A percentile compares a stretch with the other conserved stretches of the same genome.
These are phyloP conservation scores for Samsoniella hepiali DNA, from an alignment of 2,329 filamentous ascomycete species.

Conservation along the genomic window DNA sequence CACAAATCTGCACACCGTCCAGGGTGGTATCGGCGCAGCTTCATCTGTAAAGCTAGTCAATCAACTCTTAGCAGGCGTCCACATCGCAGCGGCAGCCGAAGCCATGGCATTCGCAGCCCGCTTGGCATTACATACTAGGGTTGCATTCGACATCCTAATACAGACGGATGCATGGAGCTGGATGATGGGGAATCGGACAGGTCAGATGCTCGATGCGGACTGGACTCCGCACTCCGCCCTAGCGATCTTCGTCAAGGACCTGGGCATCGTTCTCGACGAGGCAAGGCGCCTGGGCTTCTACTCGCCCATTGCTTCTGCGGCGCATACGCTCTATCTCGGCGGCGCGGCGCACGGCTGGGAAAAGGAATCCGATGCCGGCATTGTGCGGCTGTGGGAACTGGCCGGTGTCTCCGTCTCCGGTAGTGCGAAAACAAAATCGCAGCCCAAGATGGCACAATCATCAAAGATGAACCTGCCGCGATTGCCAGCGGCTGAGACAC, in stretches of 20 bases:
- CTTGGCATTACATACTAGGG: conserved; percentile 49
- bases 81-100: conserved; percentile 54
- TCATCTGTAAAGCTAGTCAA: conserved; percentile 58
- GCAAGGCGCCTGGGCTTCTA: conserved; percentile 28
- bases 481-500: conserved; percentile 24
- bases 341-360: conserved; percentile 32
- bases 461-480: background rate
- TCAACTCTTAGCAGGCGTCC: conserved; percentile 55
- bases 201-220: conserved; percentile 35
- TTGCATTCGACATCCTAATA: conserved; percentile 46
- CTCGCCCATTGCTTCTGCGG: conserved; percentile 30
- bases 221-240: conserved; percentile 36
- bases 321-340: conserved; percentile 32
- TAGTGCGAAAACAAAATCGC: conserved; percentile 12
- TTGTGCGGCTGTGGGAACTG: conserved; percentile 39
- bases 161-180: conserved; percentile 34
- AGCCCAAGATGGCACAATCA: background rate
- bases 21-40: conserved; percentile 49
- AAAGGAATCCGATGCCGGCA: conserved; percentile 34
- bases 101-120: conserved; percentile 54
- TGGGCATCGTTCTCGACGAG: conserved; percentile 34
- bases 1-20: conserved; percentile 42
- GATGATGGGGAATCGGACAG: conserved; percentile 37
- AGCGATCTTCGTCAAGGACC: conserved; percentile 35
- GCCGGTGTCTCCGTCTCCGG: conserved; percentile 24